These are phyloP conservation scores for Aspergillus phoenicis DNA, from an alignment of 2,329 filamentous ascomycete genomes.

Conservation along the genomic window DNA sequence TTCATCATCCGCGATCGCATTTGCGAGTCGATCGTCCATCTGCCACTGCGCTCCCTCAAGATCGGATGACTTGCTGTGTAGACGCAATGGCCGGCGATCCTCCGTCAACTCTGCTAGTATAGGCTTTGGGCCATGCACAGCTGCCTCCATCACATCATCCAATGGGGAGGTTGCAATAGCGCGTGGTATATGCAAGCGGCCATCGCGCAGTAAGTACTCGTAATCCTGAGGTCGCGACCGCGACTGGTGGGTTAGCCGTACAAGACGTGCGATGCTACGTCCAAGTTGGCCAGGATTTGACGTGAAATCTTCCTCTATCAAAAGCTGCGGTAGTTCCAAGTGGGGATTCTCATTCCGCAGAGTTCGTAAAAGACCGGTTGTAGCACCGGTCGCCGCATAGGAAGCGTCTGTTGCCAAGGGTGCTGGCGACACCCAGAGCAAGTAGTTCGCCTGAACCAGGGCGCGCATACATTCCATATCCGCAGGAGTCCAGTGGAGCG, in stretches of 20 bases:
- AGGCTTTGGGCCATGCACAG: neutral
- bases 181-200: conserved; percentile 1
- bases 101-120: neutral
- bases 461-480: conserved; percentile 17
- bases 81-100: neutral
- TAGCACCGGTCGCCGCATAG: conserved; percentile 22
- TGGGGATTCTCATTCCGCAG: conserved; percentile 29
- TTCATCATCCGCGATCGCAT: neutral
- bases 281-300: neutral
- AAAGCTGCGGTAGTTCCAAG: conserved; percentile 24
- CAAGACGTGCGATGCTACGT: neutral
- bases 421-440: conserved; percentile 26
- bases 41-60: neutral
- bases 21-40: neutral
- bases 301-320: neutral
- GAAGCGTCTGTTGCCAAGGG: conserved; percentile 9
- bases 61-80: neutral
- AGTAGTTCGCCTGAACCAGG: conserved; percentile 20
- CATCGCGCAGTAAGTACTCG: neutral
- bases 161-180: neutral
- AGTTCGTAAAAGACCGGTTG: conserved; percentile 27
- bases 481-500: conserved; percentile 13
- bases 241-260: neutral
- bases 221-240: neutral
- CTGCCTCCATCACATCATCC: neutral